Evolutionary conservation across 345 rosid species (phyloP).

Genomic region (Physaria fendleri): DNA sequence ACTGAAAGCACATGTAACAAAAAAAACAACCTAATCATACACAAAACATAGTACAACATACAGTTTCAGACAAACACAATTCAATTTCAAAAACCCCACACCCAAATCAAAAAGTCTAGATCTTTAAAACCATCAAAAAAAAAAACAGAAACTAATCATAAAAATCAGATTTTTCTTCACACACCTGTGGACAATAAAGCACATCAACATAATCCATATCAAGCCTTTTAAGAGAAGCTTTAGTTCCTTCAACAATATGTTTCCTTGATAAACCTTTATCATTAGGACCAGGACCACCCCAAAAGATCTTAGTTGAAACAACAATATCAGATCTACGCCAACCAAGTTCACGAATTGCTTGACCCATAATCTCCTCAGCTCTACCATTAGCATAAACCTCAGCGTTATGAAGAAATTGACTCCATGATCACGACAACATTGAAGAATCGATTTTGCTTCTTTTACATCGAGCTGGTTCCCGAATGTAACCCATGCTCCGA

Average conservation of each 20-base stretch:
- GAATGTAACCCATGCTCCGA: conserved; percentile 93
- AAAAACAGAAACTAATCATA: too few species aligned
- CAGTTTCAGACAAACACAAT: neutral
- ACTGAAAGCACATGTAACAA: neutral
- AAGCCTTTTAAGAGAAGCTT: conserved; percentile 82
- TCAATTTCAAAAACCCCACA: neutral
- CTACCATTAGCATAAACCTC: conserved; percentile 97
- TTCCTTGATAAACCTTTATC: conserved; percentile 88
- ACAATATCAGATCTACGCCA: conserved; percentile 95
- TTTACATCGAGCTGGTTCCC: conserved; percentile 97
- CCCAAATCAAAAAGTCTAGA: too few species aligned
- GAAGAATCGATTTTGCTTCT: conserved; percentile 86
- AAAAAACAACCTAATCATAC: neutral
- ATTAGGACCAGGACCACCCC: conserved; percentile 98
- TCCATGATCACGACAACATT: conserved; percentile 84
- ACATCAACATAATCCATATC: conserved; percentile 92
- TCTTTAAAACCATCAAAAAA: too few species aligned
- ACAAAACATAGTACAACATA: conserved; percentile 3
- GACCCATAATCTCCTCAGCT: conserved; percentile 99
- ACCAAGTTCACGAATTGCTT: conserved; percentile 90
- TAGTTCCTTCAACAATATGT: conserved; percentile 90
- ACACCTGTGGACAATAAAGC: conserved; percentile 83
- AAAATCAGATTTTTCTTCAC: conserved; percentile 11
- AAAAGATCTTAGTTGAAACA: conserved; percentile 90
- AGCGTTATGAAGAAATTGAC: conserved; percentile 98